Percentiles rank a stretch among this genome's conserved stretches.
Evolutionary conservation across 2,329 filamentous ascomycete genomes (phyloP).

Genomic region (Pyrenophora seminiperda): DNA sequence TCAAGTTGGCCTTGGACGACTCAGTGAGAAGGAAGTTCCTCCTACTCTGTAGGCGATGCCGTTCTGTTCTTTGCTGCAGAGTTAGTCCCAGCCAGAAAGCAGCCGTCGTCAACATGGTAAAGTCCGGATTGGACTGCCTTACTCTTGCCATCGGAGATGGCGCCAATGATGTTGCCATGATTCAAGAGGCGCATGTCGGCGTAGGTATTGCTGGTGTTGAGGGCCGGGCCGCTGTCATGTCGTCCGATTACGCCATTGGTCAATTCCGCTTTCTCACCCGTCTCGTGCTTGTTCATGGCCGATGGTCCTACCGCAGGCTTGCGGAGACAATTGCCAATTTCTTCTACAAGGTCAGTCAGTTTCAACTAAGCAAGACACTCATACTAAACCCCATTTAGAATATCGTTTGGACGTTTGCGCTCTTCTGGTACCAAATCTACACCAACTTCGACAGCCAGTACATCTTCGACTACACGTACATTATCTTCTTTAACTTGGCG

Average conservation of each 20-base stretch:
- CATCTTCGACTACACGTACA: conserved; percentile 97
- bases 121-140: conserved; percentile 93
- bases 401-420: conserved; percentile 93
- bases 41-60: conserved; percentile 94
- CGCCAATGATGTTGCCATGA: conserved; percentile 93
- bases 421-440: conserved; percentile 98
- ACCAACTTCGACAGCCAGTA: conserved; percentile 97
- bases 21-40: conserved; percentile 88
- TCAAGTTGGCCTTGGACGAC: conserved; percentile 85
- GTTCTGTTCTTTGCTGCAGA: conserved; percentile 93
- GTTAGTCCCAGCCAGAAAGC: conserved; percentile 97
- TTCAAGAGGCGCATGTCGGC: conserved; percentile 86
- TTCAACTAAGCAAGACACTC: neutral
- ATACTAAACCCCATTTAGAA: conserved; percentile 62
- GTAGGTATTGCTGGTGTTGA: conserved; percentile 88
- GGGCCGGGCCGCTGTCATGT: conserved; percentile 81
- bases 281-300: conserved; percentile 77
- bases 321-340: conserved; percentile 97
- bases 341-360: conserved; percentile 81
- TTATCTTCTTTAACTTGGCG: conserved; percentile 92
- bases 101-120: conserved; percentile 94
- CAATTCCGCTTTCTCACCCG: conserved; percentile 86
- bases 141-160: conserved; percentile 89
- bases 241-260: conserved; percentile 85
- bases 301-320: conserved; percentile 92